Percentiles rank a stretch among this genome's conserved stretches.
phyloP scores from a whole-genome alignment of 768 basidiomycete genomes.

The Termitomyces sp. region DNA sequence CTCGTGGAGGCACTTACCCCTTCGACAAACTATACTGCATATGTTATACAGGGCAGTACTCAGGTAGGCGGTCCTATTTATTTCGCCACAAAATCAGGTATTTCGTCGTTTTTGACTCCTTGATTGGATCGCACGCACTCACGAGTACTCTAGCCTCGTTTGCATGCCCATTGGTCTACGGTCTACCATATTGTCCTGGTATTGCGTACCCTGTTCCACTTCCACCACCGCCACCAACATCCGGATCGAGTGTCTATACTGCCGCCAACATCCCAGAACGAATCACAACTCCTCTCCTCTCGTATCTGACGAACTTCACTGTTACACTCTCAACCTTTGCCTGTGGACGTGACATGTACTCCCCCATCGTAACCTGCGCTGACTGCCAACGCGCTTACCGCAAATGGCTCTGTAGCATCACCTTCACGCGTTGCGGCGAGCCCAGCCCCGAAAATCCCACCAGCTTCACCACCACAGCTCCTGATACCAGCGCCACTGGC shows the following conservation, averaged over 20 bases:
- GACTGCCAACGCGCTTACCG: slow-evolving; percentile 75
- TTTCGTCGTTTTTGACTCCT: slow-evolving; percentile 13
- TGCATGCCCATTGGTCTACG: slow-evolving; percentile 64
- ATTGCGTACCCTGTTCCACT: slow-evolving; percentile 71
- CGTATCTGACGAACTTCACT: slow-evolving; percentile 72
- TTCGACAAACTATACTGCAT: slow-evolving; percentile 78
- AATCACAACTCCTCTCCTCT: slow-evolving; percentile 49
- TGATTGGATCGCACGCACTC: background rate
- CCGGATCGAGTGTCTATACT: slow-evolving; percentile 40
- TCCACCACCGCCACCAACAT: slow-evolving; percentile 38
- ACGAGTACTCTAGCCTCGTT: slow-evolving; percentile 46
- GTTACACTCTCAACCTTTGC: slow-evolving; percentile 66
- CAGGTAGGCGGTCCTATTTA: slow-evolving; percentile 66
- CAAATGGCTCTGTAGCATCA: slow-evolving; percentile 71
- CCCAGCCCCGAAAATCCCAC: slow-evolving; percentile 29
- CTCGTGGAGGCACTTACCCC: slow-evolving; percentile 54
- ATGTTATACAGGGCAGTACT: slow-evolving; percentile 51
- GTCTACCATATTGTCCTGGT: slow-evolving; percentile 71
- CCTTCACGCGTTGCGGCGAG: slow-evolving; percentile 76
- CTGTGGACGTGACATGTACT: slow-evolving; percentile 80
- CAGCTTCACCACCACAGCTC: slow-evolving; percentile 28
- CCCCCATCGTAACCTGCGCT: slow-evolving; percentile 70
- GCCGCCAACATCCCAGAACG: slow-evolving; percentile 44
- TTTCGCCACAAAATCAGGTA: slow-evolving; percentile 74
- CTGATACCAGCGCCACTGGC: slow-evolving; percentile 29